Evolutionary conservation across 2,329 filamentous ascomycete genomes (phyloP), one percentile per base, ranked within the genome.

Genomic region (Fusarium xylarioides): DNA sequence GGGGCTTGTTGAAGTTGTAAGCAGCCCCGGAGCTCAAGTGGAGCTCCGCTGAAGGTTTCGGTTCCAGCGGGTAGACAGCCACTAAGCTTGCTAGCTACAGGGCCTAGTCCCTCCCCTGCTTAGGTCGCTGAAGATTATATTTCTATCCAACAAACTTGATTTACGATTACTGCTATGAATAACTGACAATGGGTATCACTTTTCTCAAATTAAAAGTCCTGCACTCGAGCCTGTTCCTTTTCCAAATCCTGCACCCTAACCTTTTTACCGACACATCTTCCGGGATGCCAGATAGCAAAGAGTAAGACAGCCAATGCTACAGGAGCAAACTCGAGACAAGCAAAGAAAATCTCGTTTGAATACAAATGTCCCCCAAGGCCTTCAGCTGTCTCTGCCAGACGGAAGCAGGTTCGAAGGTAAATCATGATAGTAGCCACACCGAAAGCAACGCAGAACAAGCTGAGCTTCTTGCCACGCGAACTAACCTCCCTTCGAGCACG

Each of bases 351-450:
- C 78, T 89, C 87, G 75, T 87, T 83, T 2, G 83, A 85, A 53
- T 83, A 85, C 16, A 89, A 75, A 43, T 82, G 77, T 0, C 84
- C 81, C 52, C 81, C 80, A 7, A 89, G 74, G 0, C 87, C 87
- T 70, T 89, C 78, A 0, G 85, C 83, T 2, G 86, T 89, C 78
- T 90, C 87, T 4, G 86, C 85, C n/a, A 89, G 78, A 47, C 88
- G 78, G 67, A 89, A 89, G 56, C 82, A 83, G 2, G 86, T 89
- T 56, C 87, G 80, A n/a, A 89, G 70, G 69, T 87, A 88, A 4
- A 89, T 80, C 26, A 87, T 79, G 15, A 88, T 52, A 1, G 86
- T 86, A 1, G 86, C 85, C 1, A 81, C 71, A 3, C 81, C 74
- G 58, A 89, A 83, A 0, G 82, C 83, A 4, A 76, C 70, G 7